Evolutionary conservation across 2,329 filamentous ascomycete genomes (phyloP).

Genomic region (Botrytis fragariae): DNA sequence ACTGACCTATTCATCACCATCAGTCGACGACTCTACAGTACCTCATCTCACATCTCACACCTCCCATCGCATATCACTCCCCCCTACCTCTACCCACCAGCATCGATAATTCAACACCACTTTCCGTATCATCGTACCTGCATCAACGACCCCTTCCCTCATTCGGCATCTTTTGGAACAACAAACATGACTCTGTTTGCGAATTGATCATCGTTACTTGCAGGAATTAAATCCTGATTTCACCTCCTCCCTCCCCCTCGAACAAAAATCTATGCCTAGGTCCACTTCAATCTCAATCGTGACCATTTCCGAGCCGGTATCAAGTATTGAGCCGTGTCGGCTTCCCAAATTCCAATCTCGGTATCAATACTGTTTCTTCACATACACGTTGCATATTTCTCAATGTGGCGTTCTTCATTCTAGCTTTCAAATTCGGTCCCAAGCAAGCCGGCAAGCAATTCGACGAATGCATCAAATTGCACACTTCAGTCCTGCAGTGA

Average conservation of each 20-base stretch:
- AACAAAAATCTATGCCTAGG: not conserved
- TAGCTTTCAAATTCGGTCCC: not conserved
- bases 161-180: not conserved
- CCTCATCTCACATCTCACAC: too few species aligned
- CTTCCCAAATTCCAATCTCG: not conserved
- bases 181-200: not conserved
- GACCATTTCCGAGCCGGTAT: not conserved
- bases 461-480: not conserved
- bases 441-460: not conserved
- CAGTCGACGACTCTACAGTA: not conserved
- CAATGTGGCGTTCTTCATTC: not conserved
- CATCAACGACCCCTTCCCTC: constrained; percentile 5
- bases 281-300: not conserved
- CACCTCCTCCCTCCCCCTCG: not conserved
- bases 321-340: not conserved
- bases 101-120: not conserved
- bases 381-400: not conserved
- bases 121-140: constrained; percentile 7
- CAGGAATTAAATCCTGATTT: not conserved
- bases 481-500: not conserved
- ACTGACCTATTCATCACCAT: not conserved
- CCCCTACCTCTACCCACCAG: not conserved
- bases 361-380: not conserved
- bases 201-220: not conserved
- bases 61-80: too few species aligned